phyloP scores from a whole-genome alignment of 305 asterid species.

The Striga hermonthica region DNA sequence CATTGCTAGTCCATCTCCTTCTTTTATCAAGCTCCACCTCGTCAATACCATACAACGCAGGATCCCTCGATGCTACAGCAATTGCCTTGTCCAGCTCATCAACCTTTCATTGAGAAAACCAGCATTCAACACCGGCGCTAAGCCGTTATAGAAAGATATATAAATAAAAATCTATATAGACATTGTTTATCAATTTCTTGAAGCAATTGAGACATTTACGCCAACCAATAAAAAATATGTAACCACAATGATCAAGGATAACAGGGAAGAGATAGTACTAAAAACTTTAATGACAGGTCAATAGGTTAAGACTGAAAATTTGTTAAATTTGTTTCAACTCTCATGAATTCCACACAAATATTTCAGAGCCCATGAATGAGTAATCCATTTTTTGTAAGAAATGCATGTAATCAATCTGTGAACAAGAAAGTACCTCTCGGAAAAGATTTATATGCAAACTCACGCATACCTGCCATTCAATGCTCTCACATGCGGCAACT shows the following conservation, averaged over 20 bases:
- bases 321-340: not conserved
- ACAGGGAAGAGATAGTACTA: not conserved
- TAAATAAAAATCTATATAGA: slow-evolving; percentile 13
- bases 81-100: slow-evolving; percentile 92
- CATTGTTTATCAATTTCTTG: slow-evolving; percentile 8
- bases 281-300: not conserved
- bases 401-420: slow-evolving; percentile 14
- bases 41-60: slow-evolving; percentile 64
- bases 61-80: slow-evolving; percentile 82
- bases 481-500: slow-evolving; percentile 77
- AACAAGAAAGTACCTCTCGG: slow-evolving; percentile 7
- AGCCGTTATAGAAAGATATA: no score
- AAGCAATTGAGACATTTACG: slow-evolving; percentile 11
- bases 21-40: slow-evolving; percentile 78
- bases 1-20: slow-evolving; percentile 89
- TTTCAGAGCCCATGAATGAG: slow-evolving; percentile 11
- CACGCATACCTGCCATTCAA: slow-evolving; percentile 88
- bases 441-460: slow-evolving; percentile 23
- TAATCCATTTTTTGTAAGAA: slow-evolving; percentile 12
- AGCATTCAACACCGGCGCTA: slow-evolving; percentile 40
- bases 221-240: slow-evolving; percentile 10
- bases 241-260: slow-evolving; percentile 10
- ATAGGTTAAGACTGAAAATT: not conserved
- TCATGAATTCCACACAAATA: not conserved
- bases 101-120: slow-evolving; percentile 68